Percentiles rank a stretch among this genome's conserved stretches.
Evolutionary conservation across 2,329 filamentous ascomycete genomes (phyloP).

Genomic region (Cryphonectria naterciae): DNA sequence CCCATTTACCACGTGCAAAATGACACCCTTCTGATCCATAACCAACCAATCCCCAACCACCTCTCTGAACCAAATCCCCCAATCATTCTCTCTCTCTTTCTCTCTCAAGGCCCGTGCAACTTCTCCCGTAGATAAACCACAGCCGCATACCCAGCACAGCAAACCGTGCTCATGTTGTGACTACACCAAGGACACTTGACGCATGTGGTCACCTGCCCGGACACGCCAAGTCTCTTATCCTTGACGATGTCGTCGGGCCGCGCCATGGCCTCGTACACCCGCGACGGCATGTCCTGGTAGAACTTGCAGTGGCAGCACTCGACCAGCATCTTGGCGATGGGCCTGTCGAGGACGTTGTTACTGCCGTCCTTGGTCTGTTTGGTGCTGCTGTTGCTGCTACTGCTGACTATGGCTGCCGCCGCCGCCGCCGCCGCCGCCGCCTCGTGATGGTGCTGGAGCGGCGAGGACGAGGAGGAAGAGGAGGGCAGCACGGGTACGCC

Average conservation of each 20-base stretch:
- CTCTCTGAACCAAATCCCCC: too few relatives aligned
- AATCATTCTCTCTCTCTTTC: background rate
- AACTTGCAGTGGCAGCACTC: constrained; percentile 68
- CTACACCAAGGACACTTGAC: constrained; percentile 74
- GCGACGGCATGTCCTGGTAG: constrained; percentile 68
- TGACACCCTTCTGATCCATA: background rate
- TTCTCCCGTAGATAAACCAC: constrained; percentile 69
- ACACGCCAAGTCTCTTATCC: constrained; percentile 55
- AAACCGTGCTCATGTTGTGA: constrained; percentile 70
- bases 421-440: too few relatives aligned
- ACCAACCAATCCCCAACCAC: too few relatives aligned
- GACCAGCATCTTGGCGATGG: constrained; percentile 66
- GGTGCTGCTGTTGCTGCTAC: constrained; percentile 17
- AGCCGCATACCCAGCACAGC: constrained; percentile 71
- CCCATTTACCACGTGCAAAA: background rate
- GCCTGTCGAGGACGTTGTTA: constrained; percentile 36
- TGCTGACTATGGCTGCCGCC: background rate
- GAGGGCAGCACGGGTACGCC: background rate
- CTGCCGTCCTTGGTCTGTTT: background rate
- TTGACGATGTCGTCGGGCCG: constrained; percentile 59
- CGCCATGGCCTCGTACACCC: constrained; percentile 67
- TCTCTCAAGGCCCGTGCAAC: constrained; percentile 46
- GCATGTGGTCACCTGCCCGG: constrained; percentile 61
- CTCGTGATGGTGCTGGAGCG: background rate
- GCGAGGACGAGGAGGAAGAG: background rate